phyloP scores from a whole-genome alignment of 1,284 basidiomycete genomes.

The Ceratorhiza oryzae-sativae region DNA sequence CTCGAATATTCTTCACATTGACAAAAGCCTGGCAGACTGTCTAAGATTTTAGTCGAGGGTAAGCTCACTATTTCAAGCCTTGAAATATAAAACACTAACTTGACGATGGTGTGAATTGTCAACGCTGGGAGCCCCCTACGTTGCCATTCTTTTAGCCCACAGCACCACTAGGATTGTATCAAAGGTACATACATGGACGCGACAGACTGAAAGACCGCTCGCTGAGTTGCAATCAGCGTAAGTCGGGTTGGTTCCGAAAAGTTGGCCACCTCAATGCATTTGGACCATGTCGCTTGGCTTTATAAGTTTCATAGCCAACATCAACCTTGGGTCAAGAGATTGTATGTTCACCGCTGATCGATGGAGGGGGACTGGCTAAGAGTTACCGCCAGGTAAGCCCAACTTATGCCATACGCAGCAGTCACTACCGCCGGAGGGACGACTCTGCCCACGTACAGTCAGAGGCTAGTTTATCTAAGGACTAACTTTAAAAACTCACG shows the following conservation, averaged over 20 bases:
- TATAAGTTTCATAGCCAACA: constrained; percentile 91
- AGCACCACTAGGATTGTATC: background rate
- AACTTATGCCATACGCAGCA: constrained; percentile 86
- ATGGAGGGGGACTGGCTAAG: constrained; percentile 32
- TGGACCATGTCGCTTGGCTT: constrained; percentile 77
- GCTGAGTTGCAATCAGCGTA: constrained; percentile 73
- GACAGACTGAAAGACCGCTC: constrained; percentile 85
- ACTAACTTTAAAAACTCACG: constrained; percentile 48
- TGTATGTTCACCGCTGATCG: constrained; percentile 14
- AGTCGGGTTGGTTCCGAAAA: constrained; percentile 80
- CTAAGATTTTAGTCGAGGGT: constrained; percentile 46
- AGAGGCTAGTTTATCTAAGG: background rate
- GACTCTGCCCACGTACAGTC: constrained; percentile 51
- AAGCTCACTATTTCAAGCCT: background rate
- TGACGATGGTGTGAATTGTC: constrained; percentile 85
- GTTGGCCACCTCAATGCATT: constrained; percentile 74
- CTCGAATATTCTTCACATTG: constrained; percentile 65
- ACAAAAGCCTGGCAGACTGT: constrained; percentile 79
- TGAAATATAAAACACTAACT: constrained; percentile 36
- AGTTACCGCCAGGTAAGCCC: constrained; percentile 75
- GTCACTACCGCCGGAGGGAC: constrained; percentile 80
- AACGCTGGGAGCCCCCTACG: constrained; percentile 76
- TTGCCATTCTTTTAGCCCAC: background rate
- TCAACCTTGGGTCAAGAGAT: constrained; percentile 57
- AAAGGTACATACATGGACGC: constrained; percentile 75